A percentile compares a stretch with the other conserved stretches of the same genome.
These are phyloP conservation scores for Talinum fruticosum DNA, from an alignment of 148 eudicot genomes.

Conservation along the genomic window DNA sequence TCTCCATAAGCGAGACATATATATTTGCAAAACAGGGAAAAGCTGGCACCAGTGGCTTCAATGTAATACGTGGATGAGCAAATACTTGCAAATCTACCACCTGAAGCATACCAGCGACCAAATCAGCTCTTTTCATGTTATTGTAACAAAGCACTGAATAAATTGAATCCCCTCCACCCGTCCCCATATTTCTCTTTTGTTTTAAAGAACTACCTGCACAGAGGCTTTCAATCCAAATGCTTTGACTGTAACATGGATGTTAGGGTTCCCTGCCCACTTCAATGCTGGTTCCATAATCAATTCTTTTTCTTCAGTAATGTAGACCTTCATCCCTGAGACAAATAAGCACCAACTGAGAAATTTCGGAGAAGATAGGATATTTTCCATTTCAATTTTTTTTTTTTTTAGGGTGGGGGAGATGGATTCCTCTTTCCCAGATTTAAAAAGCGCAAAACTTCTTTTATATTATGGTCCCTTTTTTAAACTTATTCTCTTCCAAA, in stretches of 20 bases:
- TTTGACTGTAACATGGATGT: slow-evolving; percentile 59
- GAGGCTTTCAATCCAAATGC: slow-evolving; percentile 87
- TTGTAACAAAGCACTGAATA: neutral
- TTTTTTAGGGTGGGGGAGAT: too few relatives aligned
- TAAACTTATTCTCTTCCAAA: neutral
- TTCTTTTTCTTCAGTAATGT: slow-evolving; percentile 85
- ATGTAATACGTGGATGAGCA: slow-evolving; percentile 88
- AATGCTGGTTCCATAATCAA: slow-evolving; percentile 81
- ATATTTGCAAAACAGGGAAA: slow-evolving; percentile 92
- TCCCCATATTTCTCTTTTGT: neutral
- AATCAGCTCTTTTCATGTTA: slow-evolving; percentile 7
- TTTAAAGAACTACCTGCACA: slow-evolving; percentile 56
- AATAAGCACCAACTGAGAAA: slow-evolving; percentile 13
- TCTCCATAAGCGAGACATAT: slow-evolving; percentile 86
- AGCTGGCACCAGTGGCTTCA: slow-evolving; percentile 91
- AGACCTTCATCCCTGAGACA: slow-evolving; percentile 80
- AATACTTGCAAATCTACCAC: slow-evolving; percentile 93
- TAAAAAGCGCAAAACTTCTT: neutral
- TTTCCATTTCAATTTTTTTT: too few relatives aligned
- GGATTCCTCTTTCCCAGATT: neutral
- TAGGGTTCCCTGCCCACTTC: slow-evolving; percentile 97
- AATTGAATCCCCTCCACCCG: neutral
- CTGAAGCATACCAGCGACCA: slow-evolving; percentile 37
- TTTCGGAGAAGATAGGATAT: neutral
- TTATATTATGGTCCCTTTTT: neutral